Conservation (phyloP, 2,329 filamentous ascomycete species). For the Fusarium circinatum region DNA sequence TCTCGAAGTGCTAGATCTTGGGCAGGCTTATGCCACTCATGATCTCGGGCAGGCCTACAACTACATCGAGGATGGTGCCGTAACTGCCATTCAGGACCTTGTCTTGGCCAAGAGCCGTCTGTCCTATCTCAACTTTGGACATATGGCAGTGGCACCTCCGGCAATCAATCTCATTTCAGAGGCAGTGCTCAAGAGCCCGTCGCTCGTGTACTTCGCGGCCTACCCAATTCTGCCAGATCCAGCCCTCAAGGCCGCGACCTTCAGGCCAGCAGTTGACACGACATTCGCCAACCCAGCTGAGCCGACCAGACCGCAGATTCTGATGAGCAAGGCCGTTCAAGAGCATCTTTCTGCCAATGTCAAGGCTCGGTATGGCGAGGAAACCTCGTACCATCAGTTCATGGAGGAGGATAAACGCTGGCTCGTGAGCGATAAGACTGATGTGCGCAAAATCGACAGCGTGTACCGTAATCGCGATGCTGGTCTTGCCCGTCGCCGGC, state of each 20-base stretch:
- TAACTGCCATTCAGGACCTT: conserved; percentile 49
- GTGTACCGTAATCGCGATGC: conserved; percentile 57
- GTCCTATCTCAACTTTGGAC: conserved; percentile 55
- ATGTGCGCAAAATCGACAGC: conserved; percentile 56
- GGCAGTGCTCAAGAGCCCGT: conserved; percentile 45
- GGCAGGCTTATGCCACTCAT: conserved; percentile 58
- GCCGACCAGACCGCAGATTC: conserved; percentile 40
- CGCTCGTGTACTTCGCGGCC: conserved; percentile 52
- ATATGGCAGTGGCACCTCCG: conserved; percentile 48
- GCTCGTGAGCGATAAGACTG: conserved; percentile 52
- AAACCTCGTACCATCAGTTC: conserved; percentile 47
- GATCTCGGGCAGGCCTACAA: conserved; percentile 60
- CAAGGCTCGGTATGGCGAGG: conserved; percentile 45
- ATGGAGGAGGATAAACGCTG: conserved; percentile 52
- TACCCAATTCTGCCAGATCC: conserved; percentile 50
- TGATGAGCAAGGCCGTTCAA: conserved; percentile 45
- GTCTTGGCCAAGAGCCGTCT: conserved; percentile 48
- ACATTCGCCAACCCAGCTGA: conserved; percentile 40
- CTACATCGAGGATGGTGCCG: conserved; percentile 54
- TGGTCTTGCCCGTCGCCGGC: conserved; percentile 48
- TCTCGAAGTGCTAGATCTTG: conserved; percentile 55
- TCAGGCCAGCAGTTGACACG: conserved; percentile 45
- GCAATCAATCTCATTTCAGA: conserved; percentile 44
- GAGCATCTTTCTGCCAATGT: conserved; percentile 48
- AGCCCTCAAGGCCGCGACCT: conserved; percentile 32